Percentiles rank a stretch among this genome's conserved stretches.
Conservation (phyloP, 179 eudicot genomes). For the Spergularia azorica region DNA sequence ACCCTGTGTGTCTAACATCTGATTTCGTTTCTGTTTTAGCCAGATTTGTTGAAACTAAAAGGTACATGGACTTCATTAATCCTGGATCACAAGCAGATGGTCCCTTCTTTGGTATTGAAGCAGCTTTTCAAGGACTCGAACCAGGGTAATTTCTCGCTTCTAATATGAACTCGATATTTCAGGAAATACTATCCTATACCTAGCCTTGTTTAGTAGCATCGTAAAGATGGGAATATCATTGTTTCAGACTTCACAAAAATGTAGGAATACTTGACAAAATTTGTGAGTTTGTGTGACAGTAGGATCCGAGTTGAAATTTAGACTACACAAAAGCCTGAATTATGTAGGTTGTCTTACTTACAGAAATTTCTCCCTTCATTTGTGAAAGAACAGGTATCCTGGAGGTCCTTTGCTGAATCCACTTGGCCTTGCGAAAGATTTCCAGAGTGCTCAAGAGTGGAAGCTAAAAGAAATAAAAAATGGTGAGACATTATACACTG, state of each 20-base stretch:
- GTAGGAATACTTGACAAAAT: no score
- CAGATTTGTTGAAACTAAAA: slow-evolving; percentile 91
- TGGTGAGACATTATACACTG: slow-evolving; percentile 38
- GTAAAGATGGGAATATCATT: no score
- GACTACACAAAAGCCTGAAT: no score
- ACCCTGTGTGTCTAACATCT: neutral
- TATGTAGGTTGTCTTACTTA: neutral
- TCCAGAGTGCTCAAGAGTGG: slow-evolving; percentile 68
- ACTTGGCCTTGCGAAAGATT: slow-evolving; percentile 81
- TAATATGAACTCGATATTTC: neutral
- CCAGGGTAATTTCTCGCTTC: slow-evolving; percentile 56
- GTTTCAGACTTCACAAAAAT: no score
- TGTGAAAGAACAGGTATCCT: slow-evolving; percentile 59
- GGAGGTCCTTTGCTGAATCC: slow-evolving; percentile 88
- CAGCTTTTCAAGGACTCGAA: slow-evolving; percentile 75
- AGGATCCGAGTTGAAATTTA: no score
- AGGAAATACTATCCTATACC: neutral
- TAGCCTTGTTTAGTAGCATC: neutral
- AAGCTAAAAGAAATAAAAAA: slow-evolving; percentile 94
- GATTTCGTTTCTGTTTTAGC: slow-evolving; percentile 1
- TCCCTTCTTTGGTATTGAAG: slow-evolving; percentile 84
- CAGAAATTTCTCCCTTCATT: neutral
- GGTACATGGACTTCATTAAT: slow-evolving; percentile 76
- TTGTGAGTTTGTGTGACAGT: no score
- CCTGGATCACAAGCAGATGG: slow-evolving; percentile 97